Conservation (phyloP, 345 rosid species). For the Limnanthes douglasii region DNA sequence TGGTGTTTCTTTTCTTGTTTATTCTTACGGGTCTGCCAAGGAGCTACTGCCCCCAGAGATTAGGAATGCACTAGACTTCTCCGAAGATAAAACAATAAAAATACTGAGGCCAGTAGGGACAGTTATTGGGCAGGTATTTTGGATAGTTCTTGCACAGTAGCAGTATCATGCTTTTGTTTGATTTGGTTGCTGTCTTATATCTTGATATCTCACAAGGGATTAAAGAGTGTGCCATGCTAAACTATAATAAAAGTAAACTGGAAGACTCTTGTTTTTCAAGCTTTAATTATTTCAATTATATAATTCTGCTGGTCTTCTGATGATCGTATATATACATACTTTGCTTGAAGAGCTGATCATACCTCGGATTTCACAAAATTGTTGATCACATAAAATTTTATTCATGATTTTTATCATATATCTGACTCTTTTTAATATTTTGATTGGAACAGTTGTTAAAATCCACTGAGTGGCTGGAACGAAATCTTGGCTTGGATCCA, state of each 20-base stretch:
- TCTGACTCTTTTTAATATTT: not conserved
- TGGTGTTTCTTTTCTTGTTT: conserved; percentile 53
- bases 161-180: conserved; percentile 3
- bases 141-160: conserved; percentile 3
- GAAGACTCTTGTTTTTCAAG: too few relatives aligned
- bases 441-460: conserved; percentile 32
- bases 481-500: conserved; percentile 63
- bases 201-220: too few relatives aligned
- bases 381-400: not conserved
- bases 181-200: not conserved
- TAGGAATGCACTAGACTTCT: conserved; percentile 32
- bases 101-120: conserved; percentile 42
- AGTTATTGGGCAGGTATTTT: conserved; percentile 56
- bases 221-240: too few relatives aligned
- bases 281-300: too few relatives aligned
- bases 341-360: too few relatives aligned
- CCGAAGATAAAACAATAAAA: conserved; percentile 50
- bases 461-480: conserved; percentile 56
- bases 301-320: too few relatives aligned
- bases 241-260: too few relatives aligned
- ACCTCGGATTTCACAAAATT: too few relatives aligned
- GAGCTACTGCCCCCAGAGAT: conserved; percentile 60
- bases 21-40: conserved; percentile 59
- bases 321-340: too few relatives aligned
- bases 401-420: conserved; percentile 2